Conservation (phyloP, 768 basidiomycete species). For the Trametes cinnabarina region DNA sequence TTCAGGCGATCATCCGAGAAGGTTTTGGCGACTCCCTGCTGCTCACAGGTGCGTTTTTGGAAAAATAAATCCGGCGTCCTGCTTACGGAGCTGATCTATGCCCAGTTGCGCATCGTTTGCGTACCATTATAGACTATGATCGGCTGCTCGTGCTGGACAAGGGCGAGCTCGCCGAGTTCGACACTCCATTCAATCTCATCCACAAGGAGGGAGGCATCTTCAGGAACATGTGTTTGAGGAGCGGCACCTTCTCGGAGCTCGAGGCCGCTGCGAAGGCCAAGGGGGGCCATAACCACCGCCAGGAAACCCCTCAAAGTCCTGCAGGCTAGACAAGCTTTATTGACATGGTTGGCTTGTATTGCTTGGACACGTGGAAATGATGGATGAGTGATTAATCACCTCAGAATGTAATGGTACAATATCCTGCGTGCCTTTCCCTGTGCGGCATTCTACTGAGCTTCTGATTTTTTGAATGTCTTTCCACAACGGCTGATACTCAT, state of each 20-base stretch:
- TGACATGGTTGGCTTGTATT: no score
- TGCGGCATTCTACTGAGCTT: no score
- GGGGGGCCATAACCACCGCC: constrained; percentile 19
- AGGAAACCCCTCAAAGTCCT: no score
- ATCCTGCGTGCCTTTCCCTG: no score
- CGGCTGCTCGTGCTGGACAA: constrained; percentile 78
- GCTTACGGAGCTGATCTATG: constrained; percentile 17
- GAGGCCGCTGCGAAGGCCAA: constrained; percentile 55
- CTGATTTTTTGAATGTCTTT: no score
- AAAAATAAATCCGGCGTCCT: background rate
- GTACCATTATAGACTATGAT: constrained; percentile 81
- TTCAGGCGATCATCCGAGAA: constrained; percentile 82
- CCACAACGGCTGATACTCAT: no score
- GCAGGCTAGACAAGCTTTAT: no score
- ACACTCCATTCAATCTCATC: constrained; percentile 51
- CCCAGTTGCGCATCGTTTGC: constrained; percentile 69
- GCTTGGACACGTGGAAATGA: no score
- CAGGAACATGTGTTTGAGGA: constrained; percentile 55
- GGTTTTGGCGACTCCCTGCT: constrained; percentile 77
- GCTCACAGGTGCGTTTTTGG: constrained; percentile 56
- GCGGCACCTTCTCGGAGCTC: constrained; percentile 60
- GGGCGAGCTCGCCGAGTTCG: constrained; percentile 48
- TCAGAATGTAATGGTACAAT: no score
- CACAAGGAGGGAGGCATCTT: constrained; percentile 47
- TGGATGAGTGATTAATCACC: no score